Percentiles rank a stretch among this genome's conserved stretches.
phyloP scores from a whole-genome alignment of 306 rosid genomes.

The Acacia melanoxylon region DNA sequence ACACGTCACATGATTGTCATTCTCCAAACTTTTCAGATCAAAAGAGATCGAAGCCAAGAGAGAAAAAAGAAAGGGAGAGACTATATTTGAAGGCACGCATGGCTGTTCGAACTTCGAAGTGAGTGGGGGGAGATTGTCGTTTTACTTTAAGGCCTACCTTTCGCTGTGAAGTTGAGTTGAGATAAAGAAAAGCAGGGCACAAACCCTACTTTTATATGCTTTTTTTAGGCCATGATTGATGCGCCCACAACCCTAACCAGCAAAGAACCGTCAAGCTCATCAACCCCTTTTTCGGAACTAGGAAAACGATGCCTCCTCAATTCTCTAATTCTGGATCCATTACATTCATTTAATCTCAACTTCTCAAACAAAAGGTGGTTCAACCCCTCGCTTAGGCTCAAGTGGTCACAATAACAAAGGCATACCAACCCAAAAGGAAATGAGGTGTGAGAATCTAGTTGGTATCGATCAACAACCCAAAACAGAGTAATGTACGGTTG shows the following conservation, averaged over 20 bases:
- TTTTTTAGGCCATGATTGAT: conserved; percentile 34
- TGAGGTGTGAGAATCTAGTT: background rate
- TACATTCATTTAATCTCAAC: conserved; percentile 25
- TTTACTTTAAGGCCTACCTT: conserved; percentile 5
- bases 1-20: background rate
- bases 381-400: conserved; percentile 27
- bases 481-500: background rate
- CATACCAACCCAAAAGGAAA: background rate
- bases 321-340: background rate
- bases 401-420: conserved; percentile 18
- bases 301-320: conserved; percentile 41
- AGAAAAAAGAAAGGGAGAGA: conserved; percentile 25
- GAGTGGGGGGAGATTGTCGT: conserved; percentile 27
- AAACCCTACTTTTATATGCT: conserved; percentile 11
- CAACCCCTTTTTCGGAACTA: background rate
- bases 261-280: conserved; percentile 16
- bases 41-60: background rate
- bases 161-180: conserved; percentile 27
- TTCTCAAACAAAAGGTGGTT: background rate
- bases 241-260: conserved; percentile 50
- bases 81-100: conserved; percentile 16
- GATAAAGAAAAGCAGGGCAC: conserved; percentile 17
- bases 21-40: background rate
- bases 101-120: background rate
- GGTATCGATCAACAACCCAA: background rate